These are phyloP conservation scores for Haematococcus sp. DNA, from an alignment of 139 green algal genomes.

Conservation along the genomic window DNA sequence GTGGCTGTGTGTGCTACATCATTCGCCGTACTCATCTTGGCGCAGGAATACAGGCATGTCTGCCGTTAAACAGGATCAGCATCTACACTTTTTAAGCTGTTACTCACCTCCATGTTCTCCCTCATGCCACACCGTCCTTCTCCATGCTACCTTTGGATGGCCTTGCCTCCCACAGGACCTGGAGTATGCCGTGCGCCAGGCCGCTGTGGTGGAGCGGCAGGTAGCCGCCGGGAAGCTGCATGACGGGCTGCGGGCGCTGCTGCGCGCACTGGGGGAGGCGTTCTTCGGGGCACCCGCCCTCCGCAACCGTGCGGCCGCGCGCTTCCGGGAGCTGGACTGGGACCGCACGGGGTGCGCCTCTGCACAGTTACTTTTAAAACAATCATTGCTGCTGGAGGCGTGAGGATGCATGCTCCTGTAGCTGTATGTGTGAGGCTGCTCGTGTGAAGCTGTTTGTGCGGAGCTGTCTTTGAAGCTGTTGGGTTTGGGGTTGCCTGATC, in stretches of 20 bases:
- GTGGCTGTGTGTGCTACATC: no score
- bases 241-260: not conserved
- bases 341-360: constrained; percentile 14
- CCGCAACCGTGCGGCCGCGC: not conserved
- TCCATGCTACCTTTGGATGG: no score
- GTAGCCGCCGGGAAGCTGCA: constrained; percentile 4
- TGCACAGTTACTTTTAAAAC: not conserved
- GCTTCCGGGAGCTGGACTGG: constrained; percentile 23
- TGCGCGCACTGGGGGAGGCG: not conserved
- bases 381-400: not conserved
- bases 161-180: constrained; percentile 23
- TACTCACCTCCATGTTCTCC: no score
- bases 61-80: no score
- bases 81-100: no score
- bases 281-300: not conserved
- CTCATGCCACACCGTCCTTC: no score
- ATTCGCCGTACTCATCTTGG: no score
- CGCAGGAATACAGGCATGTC: no score
- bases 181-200: constrained; percentile 13
- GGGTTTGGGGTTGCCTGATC: no score
- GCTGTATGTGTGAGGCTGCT: not conserved
- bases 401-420: not conserved
- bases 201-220: constrained; percentile 19
- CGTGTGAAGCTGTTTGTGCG: not conserved
- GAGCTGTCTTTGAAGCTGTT: no score